A percentile compares a stretch with the other conserved stretches of the same genome.
These are phyloP conservation scores for Mollisiaceae sp. DNA, from an alignment of 2,329 filamentous ascomycete species.

Conservation along the genomic window DNA sequence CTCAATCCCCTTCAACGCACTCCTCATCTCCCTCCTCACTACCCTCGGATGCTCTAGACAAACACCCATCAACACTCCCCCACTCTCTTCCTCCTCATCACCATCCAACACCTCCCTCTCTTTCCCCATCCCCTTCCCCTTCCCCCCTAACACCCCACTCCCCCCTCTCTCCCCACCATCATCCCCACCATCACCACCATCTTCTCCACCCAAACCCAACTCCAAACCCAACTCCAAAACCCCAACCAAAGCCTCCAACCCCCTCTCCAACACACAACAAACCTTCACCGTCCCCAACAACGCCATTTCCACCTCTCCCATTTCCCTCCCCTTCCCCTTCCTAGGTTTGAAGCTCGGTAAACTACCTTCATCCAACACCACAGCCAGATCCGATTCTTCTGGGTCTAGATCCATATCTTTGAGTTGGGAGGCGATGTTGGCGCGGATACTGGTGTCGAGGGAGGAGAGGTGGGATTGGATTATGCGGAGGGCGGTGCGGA, in stretches of 20 bases:
- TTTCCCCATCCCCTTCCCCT: background rate
- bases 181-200: no score
- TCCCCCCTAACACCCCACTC: no score
- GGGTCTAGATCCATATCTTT: background rate
- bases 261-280: slow-evolving; percentile 12
- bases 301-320: background rate
- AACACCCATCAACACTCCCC: background rate
- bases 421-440: background rate
- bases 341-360: background rate
- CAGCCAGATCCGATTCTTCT: no score
- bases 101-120: background rate
- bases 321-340: background rate
- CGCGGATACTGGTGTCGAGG: background rate
- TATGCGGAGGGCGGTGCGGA: background rate
- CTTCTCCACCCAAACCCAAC: no score
- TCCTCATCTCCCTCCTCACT: background rate
- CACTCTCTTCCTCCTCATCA: background rate
- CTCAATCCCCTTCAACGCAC: background rate
- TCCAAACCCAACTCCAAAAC: background rate
- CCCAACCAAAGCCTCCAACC: slow-evolving; percentile 8
- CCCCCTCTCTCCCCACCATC: no score
- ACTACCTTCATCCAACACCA: background rate
- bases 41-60: background rate
- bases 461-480: slow-evolving; percentile 2
- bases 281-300: slow-evolving; percentile 4